Percentiles rank a stretch among this genome's conserved stretches.
These are phyloP conservation scores for Adansonia grandidieri DNA, from an alignment of 441 rosid species.

Conservation along the genomic window DNA sequence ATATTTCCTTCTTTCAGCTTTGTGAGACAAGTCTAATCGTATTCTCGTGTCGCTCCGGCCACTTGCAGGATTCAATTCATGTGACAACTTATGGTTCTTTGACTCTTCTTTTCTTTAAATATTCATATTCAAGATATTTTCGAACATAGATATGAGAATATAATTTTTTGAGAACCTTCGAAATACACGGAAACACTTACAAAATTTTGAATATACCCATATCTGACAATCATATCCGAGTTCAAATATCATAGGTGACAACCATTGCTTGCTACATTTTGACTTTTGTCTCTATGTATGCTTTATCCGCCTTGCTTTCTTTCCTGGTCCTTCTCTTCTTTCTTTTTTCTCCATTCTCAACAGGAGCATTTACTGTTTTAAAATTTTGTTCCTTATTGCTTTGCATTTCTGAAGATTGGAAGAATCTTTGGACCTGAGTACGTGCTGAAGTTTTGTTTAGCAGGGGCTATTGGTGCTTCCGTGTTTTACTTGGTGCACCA, in stretches of 20 bases:
- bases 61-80: not conserved
- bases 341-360: not conserved
- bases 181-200: too few relatives aligned
- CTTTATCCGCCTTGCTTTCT: not conserved
- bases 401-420: constrained; percentile 58
- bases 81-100: too few relatives aligned
- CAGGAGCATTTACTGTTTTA: not conserved
- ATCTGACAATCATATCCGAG: too few relatives aligned
- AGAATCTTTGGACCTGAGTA: constrained; percentile 69
- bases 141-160: too few relatives aligned
- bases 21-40: not conserved
- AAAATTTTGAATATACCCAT: too few relatives aligned
- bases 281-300: not conserved
- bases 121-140: too few relatives aligned
- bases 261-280: not conserved
- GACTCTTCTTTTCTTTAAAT: too few relatives aligned
- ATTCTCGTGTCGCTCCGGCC: too few relatives aligned
- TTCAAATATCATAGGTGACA: too few relatives aligned
- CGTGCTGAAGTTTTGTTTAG: constrained; percentile 76
- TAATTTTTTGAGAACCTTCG: too few relatives aligned
- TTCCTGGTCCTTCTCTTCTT: not conserved
- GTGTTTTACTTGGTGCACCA: constrained; percentile 77
- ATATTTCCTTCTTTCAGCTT: not conserved
- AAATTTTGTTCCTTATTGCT: not conserved
- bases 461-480: constrained; percentile 92